A percentile compares a stretch with the other conserved stretches of the same genome.
Conservation (phyloP, 2,329 filamentous ascomycete genomes). For the Cladosporium sphaerospermum region DNA sequence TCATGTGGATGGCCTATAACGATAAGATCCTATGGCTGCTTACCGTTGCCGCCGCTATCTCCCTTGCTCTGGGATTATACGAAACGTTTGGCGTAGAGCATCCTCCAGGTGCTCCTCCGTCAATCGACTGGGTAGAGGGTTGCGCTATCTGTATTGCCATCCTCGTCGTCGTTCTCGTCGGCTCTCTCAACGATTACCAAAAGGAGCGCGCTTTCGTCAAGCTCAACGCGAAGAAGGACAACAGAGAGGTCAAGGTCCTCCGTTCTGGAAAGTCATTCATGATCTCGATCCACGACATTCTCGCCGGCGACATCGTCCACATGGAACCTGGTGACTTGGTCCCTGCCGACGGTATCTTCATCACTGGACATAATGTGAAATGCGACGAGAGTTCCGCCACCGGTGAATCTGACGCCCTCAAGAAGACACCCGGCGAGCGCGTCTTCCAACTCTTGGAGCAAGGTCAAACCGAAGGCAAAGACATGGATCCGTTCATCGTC, state of each 20-base stretch:
- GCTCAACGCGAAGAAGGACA: constrained; percentile 72
- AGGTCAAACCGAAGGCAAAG: constrained; percentile 51
- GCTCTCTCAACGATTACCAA: constrained; percentile 73
- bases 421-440: constrained; percentile 59
- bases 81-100: constrained; percentile 52
- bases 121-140: constrained; percentile 75
- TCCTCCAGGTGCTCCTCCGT: constrained; percentile 49
- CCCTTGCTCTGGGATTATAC: constrained; percentile 67
- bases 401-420: constrained; percentile 67
- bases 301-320: constrained; percentile 68
- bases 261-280: constrained; percentile 65
- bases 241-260: constrained; percentile 65
- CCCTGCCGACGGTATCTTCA: constrained; percentile 65
- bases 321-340: constrained; percentile 68
- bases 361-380: constrained; percentile 61
- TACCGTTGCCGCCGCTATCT: constrained; percentile 64
- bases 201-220: constrained; percentile 77
- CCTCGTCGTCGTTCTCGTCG: constrained; percentile 68
- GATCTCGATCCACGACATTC: constrained; percentile 63
- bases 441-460: constrained; percentile 61
- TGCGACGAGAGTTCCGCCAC: constrained; percentile 72
- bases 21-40: constrained; percentile 72
- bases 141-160: constrained; percentile 74
- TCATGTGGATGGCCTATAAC: constrained; percentile 78
- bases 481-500: constrained; percentile 78